Base-by-base conservation (phyloP, 192 early-diverging fungal genomes). In the Coemansia sp. region DNA sequence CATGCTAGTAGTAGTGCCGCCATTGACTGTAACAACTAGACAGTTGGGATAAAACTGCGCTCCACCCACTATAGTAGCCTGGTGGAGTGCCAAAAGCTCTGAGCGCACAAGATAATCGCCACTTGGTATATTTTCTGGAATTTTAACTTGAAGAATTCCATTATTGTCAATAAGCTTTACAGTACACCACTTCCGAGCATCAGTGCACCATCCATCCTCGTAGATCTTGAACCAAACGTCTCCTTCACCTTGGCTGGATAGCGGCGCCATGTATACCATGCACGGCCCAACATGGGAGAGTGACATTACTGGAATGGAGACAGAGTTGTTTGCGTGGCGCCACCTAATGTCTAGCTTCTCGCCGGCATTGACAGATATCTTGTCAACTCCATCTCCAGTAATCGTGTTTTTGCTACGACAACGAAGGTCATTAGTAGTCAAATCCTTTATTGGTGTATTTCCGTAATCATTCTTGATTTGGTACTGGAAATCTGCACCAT, bases 201-300 rank as follows among this genome's bases (percentile, higher is more conserved):
- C 23, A 6, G 51, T 6, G 45, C 57, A 39, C 33, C 51, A 66
- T 10, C 64, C 64, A 2, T 58, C 20, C 55, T 66, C 64, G 30
- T 35, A 66, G 20, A 66, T 43, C 53, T 66, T 66, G 53, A 66
- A 66, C 64, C 64, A 66, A 20, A 35, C 63, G 21, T 53, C 21
- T 10, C 63, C 63, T 4, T 64, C 63, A n/a, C 63, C 63, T 18
- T 64, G 38, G 49, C 63, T 64, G 1, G 10, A 21, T 6, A 64
- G 49, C n/a, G 45, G 63, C 26, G 63, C 63, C 63, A 64, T 64
- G n/a, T 64, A 64, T 64, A 64, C 16, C 52, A 64, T 64, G 26
- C 63, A 64, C n/a, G 63, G 63, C 1, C 63, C 63, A 21, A 64
- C 34, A 26, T 64, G 63, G 23, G 63, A 64, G 20, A 33, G 63